Conservation (phyloP, 495 filamentous ascomycete genomes). For the Clohesyomyces aquaticus region DNA sequence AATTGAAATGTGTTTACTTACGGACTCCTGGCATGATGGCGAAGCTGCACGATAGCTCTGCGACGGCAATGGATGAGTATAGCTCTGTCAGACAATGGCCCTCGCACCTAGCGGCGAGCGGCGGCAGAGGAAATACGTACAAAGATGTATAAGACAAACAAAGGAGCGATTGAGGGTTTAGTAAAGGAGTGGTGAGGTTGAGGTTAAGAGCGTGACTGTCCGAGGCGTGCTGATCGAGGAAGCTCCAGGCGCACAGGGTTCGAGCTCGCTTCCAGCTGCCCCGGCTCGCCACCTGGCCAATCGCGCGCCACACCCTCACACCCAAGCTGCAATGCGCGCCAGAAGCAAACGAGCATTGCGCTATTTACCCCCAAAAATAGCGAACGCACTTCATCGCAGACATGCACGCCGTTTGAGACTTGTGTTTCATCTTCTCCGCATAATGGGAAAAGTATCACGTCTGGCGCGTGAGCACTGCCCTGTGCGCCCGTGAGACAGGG, state of each 20-base stretch:
- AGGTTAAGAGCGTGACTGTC: not conserved
- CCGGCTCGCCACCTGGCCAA: not conserved
- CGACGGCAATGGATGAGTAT: not conserved
- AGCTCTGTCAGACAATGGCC: not conserved
- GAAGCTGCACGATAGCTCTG: not conserved
- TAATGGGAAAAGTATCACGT: constrained; percentile 1
- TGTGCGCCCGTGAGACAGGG: constrained; percentile 7
- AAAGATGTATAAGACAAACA: constrained; percentile 10
- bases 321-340: constrained; percentile 10
- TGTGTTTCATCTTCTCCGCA: constrained; percentile 26
- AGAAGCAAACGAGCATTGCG: not conserved
- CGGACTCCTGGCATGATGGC: constrained; percentile 42
- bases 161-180: not conserved
- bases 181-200: not conserved
- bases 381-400: constrained; percentile 3
- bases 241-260: constrained; percentile 17
- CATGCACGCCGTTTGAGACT: constrained; percentile 22
- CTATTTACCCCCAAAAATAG: constrained; percentile 29
- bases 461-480: constrained; percentile 19
- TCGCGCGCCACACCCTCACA: not conserved
- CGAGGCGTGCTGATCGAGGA: not conserved
- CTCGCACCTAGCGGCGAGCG: not conserved
- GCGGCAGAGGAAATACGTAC: not conserved
- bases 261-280: not conserved
- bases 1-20: constrained; percentile 24